Evolutionary conservation across 2,329 filamentous ascomycete genomes (phyloP), one percentile per base, ranked within the genome.

Genomic region (Shiraia sp.): DNA sequence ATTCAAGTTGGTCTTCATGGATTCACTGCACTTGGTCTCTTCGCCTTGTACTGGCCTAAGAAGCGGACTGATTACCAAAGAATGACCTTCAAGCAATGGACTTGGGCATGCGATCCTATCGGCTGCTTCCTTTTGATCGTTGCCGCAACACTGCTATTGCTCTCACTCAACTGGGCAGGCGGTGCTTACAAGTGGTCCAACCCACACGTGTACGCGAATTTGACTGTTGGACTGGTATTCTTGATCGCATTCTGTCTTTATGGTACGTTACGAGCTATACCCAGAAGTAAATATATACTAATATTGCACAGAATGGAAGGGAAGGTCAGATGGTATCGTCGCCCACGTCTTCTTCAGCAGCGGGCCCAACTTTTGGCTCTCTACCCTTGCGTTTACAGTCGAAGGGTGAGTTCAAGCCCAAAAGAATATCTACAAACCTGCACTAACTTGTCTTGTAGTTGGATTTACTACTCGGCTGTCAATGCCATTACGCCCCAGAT

Each of bases 1-100:
- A 79, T 81, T 10, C 79, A 81, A 59, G 78, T 78, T 1, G 77
- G 69, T 6, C 75, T 81, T 45, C 78, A 80, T 46, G 69, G 71
- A 7, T 61, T 72, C 10, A 78, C 76, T 0, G 69, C 72, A 2
- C 25, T 78, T 0, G 77, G 78, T 3, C 59, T 81, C 23, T 55
- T 80, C 24, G 47, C 72, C 17, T 55, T 64, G 39, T 65, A 65
- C 40, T 65, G 61, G 61, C 61, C 61, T 2, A 58, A 59, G 53
- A 63, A 63, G 38, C 42, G 54, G 6, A 54, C 53, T 15, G 55
- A 60, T 10, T 62, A 60, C 27, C 55, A 51, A 1, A 53, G 40
- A 6, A 57, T 63, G 60, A 47, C 28, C 14, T 52, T 58, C 31
- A 61, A 53, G 14, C 44, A 63, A 32, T 57, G 49, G 46, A 39